Base-by-base conservation (phyloP, 2,329 filamentous ascomycete genomes). In the Fusarium mexicanum region DNA sequence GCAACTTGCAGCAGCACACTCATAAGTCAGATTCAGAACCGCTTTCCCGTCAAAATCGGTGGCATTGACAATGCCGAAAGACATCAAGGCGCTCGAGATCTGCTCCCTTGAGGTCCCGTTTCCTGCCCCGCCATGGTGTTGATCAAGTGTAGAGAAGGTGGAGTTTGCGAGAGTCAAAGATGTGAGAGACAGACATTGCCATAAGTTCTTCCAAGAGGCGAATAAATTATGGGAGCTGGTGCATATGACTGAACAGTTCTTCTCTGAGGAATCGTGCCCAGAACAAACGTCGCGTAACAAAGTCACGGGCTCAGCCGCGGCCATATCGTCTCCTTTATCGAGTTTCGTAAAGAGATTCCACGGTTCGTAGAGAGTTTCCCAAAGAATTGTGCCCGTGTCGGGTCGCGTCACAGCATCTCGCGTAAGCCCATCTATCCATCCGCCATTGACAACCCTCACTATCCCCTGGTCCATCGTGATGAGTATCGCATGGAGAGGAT, bases 1-100 rank as follows among this genome's bases (percentile, higher is more conserved):
- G 8, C 70, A 72, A 18, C 64, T 72, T 3, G 70, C 70, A 5
- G 40, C 10, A 1, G 70, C 70, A n/a, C 68, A 72, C 14, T 46
- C n/a, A 6, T 64, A 69, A 2, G 68, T 68, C 4, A 47, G 17
- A 17, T 64, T 40, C 5, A 72, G 55, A 11, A 72, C 54, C 3
- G 1, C 1, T 8, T 17, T 54, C 0, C 64, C 70, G 8, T 64
- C 44, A 0, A 72, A 72, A 3, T 35, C 20, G 3, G 26, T 38
- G 7, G 29, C 29, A 16, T 41, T 38, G 0, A 8, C 3, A 1
- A 71, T 47, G 3, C 35, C 24, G 5, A 38, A 50, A 8, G 24
- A 18, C 20, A 5, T 33, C 12, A 69, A 35, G 2, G 43, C 22
- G 18, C 16, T 24, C 20, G 5, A 40, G 8, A 68, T 63, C 6